Evolutionary conservation across 257 asterid genomes (phyloP).

Genomic region (Buddleja alternifolia): DNA sequence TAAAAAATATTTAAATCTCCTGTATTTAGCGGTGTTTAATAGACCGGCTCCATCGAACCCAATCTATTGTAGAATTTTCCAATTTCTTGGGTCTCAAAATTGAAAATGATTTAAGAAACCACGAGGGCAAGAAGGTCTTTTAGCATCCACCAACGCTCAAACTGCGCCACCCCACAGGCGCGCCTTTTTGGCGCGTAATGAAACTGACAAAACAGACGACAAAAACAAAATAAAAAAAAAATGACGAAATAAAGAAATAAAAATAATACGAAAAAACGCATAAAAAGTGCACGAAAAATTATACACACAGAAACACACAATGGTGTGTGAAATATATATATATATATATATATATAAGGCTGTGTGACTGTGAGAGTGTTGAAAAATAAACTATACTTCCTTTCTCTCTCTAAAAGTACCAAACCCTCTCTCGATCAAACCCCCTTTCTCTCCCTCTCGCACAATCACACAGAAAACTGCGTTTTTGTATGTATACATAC

Average conservation of each 20-base stretch:
- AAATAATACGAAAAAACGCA: not conserved
- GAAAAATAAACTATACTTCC: constrained; percentile 10
- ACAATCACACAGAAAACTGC: constrained; percentile 26
- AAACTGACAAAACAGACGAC: constrained; percentile 28
- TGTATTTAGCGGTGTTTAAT: no score
- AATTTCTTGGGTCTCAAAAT: no score
- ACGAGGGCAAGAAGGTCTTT: constrained; percentile 20
- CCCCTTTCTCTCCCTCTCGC: constrained; percentile 27
- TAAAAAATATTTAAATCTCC: no score
- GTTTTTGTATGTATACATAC: constrained; percentile 1
- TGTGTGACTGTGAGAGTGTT: constrained; percentile 16
- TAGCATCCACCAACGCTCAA: constrained; percentile 22
- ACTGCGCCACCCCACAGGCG: constrained; percentile 22
- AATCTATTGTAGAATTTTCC: no score
- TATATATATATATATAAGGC: constrained; percentile 15
- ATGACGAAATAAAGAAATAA: not conserved
- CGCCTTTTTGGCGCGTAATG: constrained; percentile 45
- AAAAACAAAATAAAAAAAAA: not conserved
- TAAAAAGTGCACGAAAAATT: constrained; percentile 33
- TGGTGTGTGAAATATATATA: constrained; percentile 25
- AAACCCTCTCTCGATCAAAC: constrained; percentile 49
- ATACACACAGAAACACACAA: constrained; percentile 24
- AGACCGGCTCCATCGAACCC: no score
- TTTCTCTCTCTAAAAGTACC: constrained; percentile 41
- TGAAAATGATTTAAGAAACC: not conserved